Evolutionary conservation across 805 yeast species (phyloP).

Genomic region (Metschnikowia cerradonensis): DNA sequence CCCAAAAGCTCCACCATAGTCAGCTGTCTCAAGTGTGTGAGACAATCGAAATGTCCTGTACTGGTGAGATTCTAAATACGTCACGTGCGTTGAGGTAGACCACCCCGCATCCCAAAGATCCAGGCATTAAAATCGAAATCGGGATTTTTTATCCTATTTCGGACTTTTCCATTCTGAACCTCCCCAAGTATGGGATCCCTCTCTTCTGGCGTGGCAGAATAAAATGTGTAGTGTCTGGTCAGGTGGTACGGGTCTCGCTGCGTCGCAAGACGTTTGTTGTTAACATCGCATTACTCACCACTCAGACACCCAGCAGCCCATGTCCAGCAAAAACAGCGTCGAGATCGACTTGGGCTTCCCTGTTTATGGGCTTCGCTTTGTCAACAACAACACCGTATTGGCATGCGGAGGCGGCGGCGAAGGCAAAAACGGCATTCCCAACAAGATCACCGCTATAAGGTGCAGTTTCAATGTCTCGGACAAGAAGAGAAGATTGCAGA

Average conservation of each 20-base stretch:
- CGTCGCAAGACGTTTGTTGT: slow-evolving; percentile 4
- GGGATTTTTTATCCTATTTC: too few species aligned
- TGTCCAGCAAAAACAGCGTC: slow-evolving; percentile 26
- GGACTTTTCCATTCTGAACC: too few species aligned
- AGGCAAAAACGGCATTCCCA: slow-evolving; percentile 84
- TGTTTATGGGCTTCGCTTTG: slow-evolving; percentile 71
- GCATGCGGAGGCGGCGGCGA: slow-evolving; percentile 96
- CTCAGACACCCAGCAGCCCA: slow-evolving; percentile 2
- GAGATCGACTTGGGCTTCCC: slow-evolving; percentile 62
- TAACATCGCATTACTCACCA: slow-evolving; percentile 1
- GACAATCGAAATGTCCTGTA: not conserved
- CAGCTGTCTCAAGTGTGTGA: not conserved
- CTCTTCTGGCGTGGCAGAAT: not conserved
- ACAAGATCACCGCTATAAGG: slow-evolving; percentile 66
- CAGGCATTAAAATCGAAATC: not conserved
- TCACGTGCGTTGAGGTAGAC: slow-evolving; percentile 1
- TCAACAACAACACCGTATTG: slow-evolving; percentile 54
- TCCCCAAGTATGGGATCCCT: too few species aligned
- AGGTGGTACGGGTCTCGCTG: slow-evolving; percentile 5
- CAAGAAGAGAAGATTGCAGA: slow-evolving; percentile 43
- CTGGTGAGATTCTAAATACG: not conserved
- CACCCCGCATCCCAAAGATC: not conserved
- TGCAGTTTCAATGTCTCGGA: slow-evolving; percentile 50
- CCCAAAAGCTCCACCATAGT: slow-evolving; percentile 2
- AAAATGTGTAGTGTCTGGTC: not conserved